Base-by-base conservation (phyloP, 805 yeast genomes). In the Saccharomycopsis capsularis region DNA sequence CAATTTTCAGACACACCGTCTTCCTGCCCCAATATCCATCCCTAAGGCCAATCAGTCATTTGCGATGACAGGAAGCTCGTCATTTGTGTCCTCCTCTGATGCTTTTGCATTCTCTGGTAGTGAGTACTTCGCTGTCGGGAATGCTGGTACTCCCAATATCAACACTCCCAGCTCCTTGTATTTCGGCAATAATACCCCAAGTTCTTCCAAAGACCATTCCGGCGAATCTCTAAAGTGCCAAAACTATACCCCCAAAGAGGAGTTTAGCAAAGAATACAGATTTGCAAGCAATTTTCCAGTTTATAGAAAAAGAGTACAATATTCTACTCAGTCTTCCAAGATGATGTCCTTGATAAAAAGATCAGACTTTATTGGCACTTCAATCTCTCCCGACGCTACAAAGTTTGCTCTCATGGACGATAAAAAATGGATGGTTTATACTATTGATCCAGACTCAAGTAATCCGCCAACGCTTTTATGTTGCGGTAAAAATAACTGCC, bases 281-380 rank as follows among this genome's bases (percentile, higher is more conserved):
- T 87, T 81, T 62, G 80, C 82, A 4, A 83, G 81, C 57, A 86
- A 91, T 57, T 89, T 87, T 64, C 97, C 97, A 0, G 77, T 80
- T 48, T 85, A 83, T 60, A 72, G 95, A 51, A 81, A 76, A 53
- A 71, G 76, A 44, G 69, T 72, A 44, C 78, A 78, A 40, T 74
- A 73, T 58, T 66, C 69, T 24, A 76, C 82, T 0, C 81, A 78
- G 50, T 61, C 61, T 3, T 64, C 79, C 6, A 71, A 71, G 38
- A 40, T 51, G 40, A 53, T 40, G 30, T 24, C 47, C 15, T 42
- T 46, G 38, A 34, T 53, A 5, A 53, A 51, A 48, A 40, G 56
- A 36, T 27, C 43, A 2, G 56, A 53, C 25, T 53, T 27, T 60
- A 69, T 79, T 55, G 67, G 79, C 64, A 63, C 88, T 46, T 72